Percentiles rank a stretch among this genome's conserved stretches.
phyloP scores from a whole-genome alignment of 495 filamentous ascomycete genomes.

The Xylaria castorea region DNA sequence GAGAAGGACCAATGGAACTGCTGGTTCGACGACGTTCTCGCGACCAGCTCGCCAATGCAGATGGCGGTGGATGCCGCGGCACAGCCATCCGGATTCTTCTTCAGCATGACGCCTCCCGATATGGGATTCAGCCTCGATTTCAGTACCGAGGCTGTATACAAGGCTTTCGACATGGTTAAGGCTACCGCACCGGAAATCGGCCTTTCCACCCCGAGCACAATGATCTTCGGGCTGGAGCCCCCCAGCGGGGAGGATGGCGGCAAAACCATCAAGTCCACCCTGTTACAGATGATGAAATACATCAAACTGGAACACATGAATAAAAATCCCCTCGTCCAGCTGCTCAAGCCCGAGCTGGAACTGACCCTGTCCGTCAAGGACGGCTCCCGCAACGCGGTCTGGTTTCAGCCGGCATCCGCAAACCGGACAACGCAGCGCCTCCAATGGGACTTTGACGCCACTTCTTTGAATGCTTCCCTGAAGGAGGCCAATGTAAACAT shows the following conservation, averaged over 20 bases:
- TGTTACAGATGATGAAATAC: background rate
- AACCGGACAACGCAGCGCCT: background rate
- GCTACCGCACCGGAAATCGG: background rate
- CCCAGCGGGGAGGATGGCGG: background rate
- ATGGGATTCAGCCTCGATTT: background rate
- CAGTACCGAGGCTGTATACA: background rate
- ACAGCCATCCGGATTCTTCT: background rate
- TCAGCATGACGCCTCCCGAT: background rate
- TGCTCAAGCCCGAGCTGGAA: background rate
- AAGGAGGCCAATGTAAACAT: conserved; percentile 1
- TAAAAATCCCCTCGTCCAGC: background rate
- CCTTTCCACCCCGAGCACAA: background rate
- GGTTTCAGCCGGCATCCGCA: background rate
- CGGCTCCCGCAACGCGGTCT: background rate
- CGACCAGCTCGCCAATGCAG: background rate
- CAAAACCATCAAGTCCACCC: background rate
- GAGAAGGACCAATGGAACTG: conserved; percentile 1
- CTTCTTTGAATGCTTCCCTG: conserved; percentile 1
- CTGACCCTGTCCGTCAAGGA: background rate
- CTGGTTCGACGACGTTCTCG: background rate
- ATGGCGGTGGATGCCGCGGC: background rate
- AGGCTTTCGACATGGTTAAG: background rate
- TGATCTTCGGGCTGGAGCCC: background rate
- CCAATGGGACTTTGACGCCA: background rate
- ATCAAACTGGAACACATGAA: background rate